phyloP scores from a whole-genome alignment of 2,329 filamentous ascomycete species.

The Aspergillus persii region DNA sequence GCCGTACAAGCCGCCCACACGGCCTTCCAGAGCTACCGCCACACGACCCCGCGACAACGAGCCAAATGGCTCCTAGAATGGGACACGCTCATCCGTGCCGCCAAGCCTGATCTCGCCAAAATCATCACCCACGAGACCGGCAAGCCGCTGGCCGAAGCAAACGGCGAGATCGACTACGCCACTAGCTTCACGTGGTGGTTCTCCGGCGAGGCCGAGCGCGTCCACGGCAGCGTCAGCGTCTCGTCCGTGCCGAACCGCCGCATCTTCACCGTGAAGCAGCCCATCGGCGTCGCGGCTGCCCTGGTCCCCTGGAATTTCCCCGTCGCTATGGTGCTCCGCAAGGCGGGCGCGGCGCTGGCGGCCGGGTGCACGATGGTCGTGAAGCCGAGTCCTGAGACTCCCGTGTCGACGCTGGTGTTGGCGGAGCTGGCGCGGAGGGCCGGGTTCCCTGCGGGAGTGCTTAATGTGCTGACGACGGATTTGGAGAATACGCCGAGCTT shows the following conservation, averaged over 20 bases:
- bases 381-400: slow-evolving; percentile 69
- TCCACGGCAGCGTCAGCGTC: slow-evolving; percentile 61
- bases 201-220: slow-evolving; percentile 59
- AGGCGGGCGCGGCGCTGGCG: slow-evolving; percentile 65
- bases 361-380: slow-evolving; percentile 73
- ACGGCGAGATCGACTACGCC: slow-evolving; percentile 57
- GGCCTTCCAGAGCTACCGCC: slow-evolving; percentile 61
- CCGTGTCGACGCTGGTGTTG: slow-evolving; percentile 56
- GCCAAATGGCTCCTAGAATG: slow-evolving; percentile 64
- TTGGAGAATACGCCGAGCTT: slow-evolving; percentile 40
- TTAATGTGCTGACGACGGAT: slow-evolving; percentile 59
- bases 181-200: slow-evolving; percentile 58
- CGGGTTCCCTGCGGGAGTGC: slow-evolving; percentile 58
- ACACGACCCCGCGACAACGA: slow-evolving; percentile 58
- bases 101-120: slow-evolving; percentile 61
- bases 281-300: slow-evolving; percentile 65
- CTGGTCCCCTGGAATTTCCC: slow-evolving; percentile 74
- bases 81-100: slow-evolving; percentile 62
- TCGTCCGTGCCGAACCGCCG: slow-evolving; percentile 62
- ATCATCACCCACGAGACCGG: slow-evolving; percentile 63
- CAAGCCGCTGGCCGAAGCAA: slow-evolving; percentile 55
- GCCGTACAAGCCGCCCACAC: slow-evolving; percentile 59
- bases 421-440: slow-evolving; percentile 53
- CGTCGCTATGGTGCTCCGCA: slow-evolving; percentile 65
- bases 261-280: slow-evolving; percentile 72